Conservation (phyloP, 495 filamentous ascomycete species). For the Hypomontagnella submonticulosa region DNA sequence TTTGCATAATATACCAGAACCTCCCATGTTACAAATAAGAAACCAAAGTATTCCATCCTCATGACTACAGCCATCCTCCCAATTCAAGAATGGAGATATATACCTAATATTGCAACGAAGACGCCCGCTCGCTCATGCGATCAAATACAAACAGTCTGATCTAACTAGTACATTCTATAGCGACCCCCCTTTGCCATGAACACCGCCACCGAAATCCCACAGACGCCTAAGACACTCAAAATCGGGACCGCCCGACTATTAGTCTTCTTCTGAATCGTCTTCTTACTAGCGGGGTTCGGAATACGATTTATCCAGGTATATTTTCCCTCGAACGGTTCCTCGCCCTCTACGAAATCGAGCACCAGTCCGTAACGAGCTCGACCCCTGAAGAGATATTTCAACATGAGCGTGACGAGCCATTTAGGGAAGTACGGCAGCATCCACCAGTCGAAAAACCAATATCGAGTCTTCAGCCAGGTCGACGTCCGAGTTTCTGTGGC, state of each 20-base stretch:
- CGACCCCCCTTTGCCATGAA: constrained; percentile 1
- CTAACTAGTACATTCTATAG: constrained; percentile 2
- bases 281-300: not conserved
- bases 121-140: not conserved
- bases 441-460: constrained; percentile 25
- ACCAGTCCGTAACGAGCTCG: constrained; percentile 8
- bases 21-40: too few relatives aligned
- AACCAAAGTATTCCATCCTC: too few relatives aligned
- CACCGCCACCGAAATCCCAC: not conserved
- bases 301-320: constrained; percentile 26
- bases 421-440: constrained; percentile 16
- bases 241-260: not conserved
- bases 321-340: constrained; percentile 21
- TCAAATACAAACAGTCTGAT: not conserved
- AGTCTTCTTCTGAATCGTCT: not conserved
- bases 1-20: too few relatives aligned
- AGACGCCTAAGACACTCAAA: constrained; percentile 2
- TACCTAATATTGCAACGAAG: not conserved
- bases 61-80: too few relatives aligned
- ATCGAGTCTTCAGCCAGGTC: constrained; percentile 6
- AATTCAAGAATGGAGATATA: too few relatives aligned
- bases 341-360: constrained; percentile 30
- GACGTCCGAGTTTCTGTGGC: not conserved
- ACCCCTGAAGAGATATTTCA: not conserved
- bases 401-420: not conserved